Evolutionary conservation across 2,329 filamentous ascomycete genomes (phyloP).

Genomic region (Alternaria angustiovoidea): DNA sequence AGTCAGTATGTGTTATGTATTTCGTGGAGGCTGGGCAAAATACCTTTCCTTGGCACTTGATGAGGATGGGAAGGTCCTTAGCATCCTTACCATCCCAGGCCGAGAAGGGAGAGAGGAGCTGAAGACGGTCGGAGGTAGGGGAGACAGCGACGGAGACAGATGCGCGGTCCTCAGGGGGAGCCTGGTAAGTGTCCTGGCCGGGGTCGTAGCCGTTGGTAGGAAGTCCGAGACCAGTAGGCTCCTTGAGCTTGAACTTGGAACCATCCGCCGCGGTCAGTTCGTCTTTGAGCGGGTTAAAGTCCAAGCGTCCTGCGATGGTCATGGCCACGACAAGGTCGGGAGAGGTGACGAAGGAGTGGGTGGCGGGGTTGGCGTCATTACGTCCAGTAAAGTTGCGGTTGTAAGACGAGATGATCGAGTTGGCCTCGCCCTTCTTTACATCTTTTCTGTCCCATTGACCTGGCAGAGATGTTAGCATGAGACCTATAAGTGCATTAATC

Average conservation of each 20-base stretch:
- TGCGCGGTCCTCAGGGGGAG: slow-evolving; percentile 81
- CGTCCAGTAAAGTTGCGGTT: slow-evolving; percentile 99
- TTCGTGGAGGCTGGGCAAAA: no score
- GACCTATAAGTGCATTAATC: no score
- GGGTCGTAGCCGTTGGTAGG: slow-evolving; percentile 86
- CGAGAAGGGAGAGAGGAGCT: slow-evolving; percentile 85
- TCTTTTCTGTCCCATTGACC: slow-evolving; percentile 72
- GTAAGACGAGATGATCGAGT: slow-evolving; percentile 98
- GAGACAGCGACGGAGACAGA: slow-evolving; percentile 81
- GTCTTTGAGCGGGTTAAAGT: slow-evolving; percentile 66
- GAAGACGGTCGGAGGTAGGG: slow-evolving; percentile 90
- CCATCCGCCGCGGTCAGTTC: no score
- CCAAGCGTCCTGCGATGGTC: slow-evolving; percentile 60
- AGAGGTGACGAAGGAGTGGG: slow-evolving; percentile 91
- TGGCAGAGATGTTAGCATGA: no score
- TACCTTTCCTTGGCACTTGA: slow-evolving; percentile 75
- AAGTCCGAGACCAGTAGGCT: slow-evolving; percentile 82
- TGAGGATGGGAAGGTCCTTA: slow-evolving; percentile 6
- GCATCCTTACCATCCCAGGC: slow-evolving; percentile 94
- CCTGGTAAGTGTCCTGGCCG: slow-evolving; percentile 93
- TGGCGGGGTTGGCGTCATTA: slow-evolving; percentile 95
- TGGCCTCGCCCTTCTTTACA: slow-evolving; percentile 92
- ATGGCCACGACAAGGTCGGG: slow-evolving; percentile 89
- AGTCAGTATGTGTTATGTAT: no score
- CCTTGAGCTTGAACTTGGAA: slow-evolving; percentile 88